phyloP scores from a whole-genome alignment of 2,329 filamentous ascomycete genomes.

The Metarhizium anisopliae region DNA sequence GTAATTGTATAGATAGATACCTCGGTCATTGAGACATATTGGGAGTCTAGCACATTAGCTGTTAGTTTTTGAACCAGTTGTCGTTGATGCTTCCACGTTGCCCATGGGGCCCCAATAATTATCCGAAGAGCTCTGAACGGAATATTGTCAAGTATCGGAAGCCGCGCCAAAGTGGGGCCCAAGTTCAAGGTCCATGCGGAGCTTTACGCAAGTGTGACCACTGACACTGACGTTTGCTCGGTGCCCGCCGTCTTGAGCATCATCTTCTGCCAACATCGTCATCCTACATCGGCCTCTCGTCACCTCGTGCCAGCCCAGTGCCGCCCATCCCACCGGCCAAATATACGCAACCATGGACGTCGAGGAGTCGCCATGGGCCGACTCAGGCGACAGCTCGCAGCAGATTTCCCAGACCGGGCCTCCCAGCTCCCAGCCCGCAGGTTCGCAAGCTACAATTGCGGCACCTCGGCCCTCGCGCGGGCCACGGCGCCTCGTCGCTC shows the following conservation, averaged over 20 bases:
- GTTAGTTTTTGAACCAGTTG: neutral
- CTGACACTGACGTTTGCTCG: slow-evolving; percentile 4
- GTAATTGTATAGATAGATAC: neutral
- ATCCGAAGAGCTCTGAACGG: no score
- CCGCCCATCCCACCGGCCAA: slow-evolving; percentile 1
- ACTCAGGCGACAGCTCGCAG: slow-evolving; percentile 27
- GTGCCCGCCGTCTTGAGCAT: slow-evolving; percentile 1
- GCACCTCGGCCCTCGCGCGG: slow-evolving; percentile 34
- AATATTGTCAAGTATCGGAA: neutral
- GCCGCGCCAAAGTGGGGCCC: slow-evolving; percentile 2
- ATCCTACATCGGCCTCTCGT: neutral
- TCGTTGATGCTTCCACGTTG: neutral
- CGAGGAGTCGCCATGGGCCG: slow-evolving; percentile 46
- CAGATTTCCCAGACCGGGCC: slow-evolving; percentile 23
- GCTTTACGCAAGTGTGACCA: slow-evolving; percentile 2
- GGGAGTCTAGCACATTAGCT: neutral
- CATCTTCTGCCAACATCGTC: neutral
- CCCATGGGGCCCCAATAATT: no score
- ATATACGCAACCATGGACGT: slow-evolving; percentile 32
- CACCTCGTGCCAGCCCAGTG: neutral
- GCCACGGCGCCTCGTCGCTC: slow-evolving; percentile 59
- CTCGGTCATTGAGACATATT: neutral
- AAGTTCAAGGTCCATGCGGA: neutral
- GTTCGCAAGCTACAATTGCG: slow-evolving; percentile 12
- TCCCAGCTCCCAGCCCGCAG: slow-evolving; percentile 18